A percentile compares a stretch with the other conserved stretches of the same genome.
These are phyloP conservation scores for Penicillium sclerotigenum DNA, from an alignment of 2,329 filamentous ascomycete species.

Conservation along the genomic window DNA sequence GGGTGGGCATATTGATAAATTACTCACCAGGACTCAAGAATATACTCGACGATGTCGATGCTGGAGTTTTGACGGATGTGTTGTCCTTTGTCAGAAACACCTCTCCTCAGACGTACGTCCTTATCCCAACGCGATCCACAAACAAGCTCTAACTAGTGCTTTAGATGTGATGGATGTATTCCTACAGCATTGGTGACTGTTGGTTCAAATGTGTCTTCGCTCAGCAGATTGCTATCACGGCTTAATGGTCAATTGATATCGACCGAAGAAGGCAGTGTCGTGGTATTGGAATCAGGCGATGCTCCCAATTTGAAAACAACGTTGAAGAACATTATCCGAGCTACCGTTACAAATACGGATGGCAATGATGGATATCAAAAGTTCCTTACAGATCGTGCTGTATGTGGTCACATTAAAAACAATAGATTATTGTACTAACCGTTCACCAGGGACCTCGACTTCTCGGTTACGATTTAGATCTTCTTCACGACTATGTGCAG, in stretches of 20 bases:
- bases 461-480: constrained; percentile 47
- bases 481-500: constrained; percentile 44
- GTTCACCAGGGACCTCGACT: constrained; percentile 38
- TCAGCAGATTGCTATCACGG: constrained; percentile 37
- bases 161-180: constrained; percentile 40
- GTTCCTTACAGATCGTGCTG: constrained; percentile 40
- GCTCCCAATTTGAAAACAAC: constrained; percentile 46
- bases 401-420: constrained; percentile 19
- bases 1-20: neutral
- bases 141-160: constrained; percentile 13
- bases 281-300: constrained; percentile 45
- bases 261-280: constrained; percentile 34
- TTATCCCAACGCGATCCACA: neutral
- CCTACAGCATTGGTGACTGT: constrained; percentile 44
- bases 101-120: constrained; percentile 37
- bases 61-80: constrained; percentile 38
- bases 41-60: constrained; percentile 41
- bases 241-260: constrained; percentile 36
- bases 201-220: constrained; percentile 44
- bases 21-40: constrained; percentile 24
- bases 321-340: constrained; percentile 47
- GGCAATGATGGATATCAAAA: constrained; percentile 40
- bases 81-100: constrained; percentile 37
- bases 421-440: constrained; percentile 8
- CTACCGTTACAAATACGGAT: constrained; percentile 38